Evolutionary conservation across 306 rosid species (phyloP), one percentile per base, ranked within the genome.

Genomic region (Medicago ruthenica): DNA sequence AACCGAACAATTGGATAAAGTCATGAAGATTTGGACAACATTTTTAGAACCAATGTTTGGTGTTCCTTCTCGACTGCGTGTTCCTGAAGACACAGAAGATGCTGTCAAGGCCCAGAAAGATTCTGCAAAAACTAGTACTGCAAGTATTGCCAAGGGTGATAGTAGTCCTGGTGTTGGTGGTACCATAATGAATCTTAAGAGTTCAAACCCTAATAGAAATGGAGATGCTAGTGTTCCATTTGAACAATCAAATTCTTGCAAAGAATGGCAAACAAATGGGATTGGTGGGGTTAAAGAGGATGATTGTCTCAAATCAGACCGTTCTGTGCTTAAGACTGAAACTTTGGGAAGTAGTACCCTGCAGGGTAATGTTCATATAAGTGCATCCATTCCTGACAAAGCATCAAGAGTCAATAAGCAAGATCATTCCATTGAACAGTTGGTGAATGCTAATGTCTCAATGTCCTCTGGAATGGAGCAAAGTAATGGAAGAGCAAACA

Each of bases 11-110:
- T 83, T 92, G 82, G 97, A 89, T 82, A 92, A 92, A 85, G 91
- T 91, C 69, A 89, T 90, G 97, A 96, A 89, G 91, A 86, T 96
- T 67, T 96, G 98, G 99, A 92, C 93, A 71, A 90, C 94, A 67
- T 96, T 92, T 77, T 72, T 92, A 37, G 99, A 96, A 80, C 96
- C 98, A 72, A 68, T 92, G 83, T 84, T 92, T 76, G 93, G 98
- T 77, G 92, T 92, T 75, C 97, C 97, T 71, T 70, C 87, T 44
- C 92, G 94, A 15, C 93, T 92, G 72, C 88, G 76, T 20, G 87
- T 88, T 60, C 90, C 90, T 5, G 98, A 92, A 82, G 98, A 96
- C 86, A 90, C 98, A 15, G 98, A 90, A 82, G 97, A 96, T 84
- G 93, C 78, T 76, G 86, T 88, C 77, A 85, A 89, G 84, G 87